These are phyloP conservation scores for Fusarium setosum DNA, from an alignment of 2,329 filamentous ascomycete genomes.

Conservation along the genomic window DNA sequence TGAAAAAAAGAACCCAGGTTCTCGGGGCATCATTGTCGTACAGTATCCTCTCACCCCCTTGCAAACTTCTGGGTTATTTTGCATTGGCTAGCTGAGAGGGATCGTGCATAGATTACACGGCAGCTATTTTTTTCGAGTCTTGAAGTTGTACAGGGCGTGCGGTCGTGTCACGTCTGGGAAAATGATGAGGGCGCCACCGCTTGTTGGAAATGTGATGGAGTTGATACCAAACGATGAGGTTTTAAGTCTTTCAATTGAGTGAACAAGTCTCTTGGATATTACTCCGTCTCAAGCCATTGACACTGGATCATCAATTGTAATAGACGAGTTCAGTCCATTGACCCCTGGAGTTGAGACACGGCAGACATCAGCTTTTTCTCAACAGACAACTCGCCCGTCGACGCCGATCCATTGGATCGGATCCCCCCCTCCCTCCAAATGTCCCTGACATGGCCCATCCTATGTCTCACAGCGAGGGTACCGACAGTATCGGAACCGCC, in stretches of 20 bases:
- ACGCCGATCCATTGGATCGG: slow-evolving; percentile 36
- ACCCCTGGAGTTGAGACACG: background rate
- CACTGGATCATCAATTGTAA: background rate
- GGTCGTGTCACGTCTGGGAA: slow-evolving; percentile 15
- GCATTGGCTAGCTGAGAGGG: too few relatives aligned
- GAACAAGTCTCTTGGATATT: too few relatives aligned
- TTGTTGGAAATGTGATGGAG: slow-evolving; percentile 2
- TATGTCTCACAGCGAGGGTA: slow-evolving; percentile 37
- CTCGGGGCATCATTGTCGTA: background rate
- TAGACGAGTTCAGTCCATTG: background rate
- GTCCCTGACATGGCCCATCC: background rate
- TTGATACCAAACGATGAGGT: too few relatives aligned
- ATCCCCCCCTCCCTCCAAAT: slow-evolving; percentile 12
- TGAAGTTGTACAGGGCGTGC: slow-evolving; percentile 21
- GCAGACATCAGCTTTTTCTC: too few relatives aligned
- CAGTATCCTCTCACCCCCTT: too few relatives aligned
- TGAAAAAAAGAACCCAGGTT: slow-evolving; percentile 18
- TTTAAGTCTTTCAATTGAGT: too few relatives aligned
- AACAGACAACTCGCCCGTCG: too few relatives aligned
- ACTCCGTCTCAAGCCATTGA: background rate
- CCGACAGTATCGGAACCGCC: slow-evolving; percentile 39
- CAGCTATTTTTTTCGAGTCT: slow-evolving; percentile 26
- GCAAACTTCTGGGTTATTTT: too few relatives aligned
- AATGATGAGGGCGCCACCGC: slow-evolving; percentile 30
- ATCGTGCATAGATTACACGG: slow-evolving; percentile 16